These are phyloP conservation scores for Lagenidium sp. DNA, from an alignment of 352 stramenopile species.

Conservation along the genomic window DNA sequence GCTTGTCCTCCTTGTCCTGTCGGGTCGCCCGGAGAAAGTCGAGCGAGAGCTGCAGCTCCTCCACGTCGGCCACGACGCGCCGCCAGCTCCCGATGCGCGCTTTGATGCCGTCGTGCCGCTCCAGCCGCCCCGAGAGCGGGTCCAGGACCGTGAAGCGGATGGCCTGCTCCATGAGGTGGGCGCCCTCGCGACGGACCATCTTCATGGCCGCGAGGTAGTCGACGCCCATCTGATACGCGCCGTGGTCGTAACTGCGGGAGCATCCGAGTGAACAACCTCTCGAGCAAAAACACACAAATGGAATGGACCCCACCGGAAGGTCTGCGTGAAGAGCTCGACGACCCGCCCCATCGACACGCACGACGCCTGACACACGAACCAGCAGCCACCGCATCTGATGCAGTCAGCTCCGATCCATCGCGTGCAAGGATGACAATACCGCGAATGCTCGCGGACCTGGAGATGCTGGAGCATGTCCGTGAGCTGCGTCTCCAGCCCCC, in stretches of 20 bases:
- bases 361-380: too few species aligned
- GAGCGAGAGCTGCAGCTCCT: conserved; percentile 14
- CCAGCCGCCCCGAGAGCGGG: conserved; percentile 39
- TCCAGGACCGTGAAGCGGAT: conserved; percentile 72
- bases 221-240: conserved; percentile 20
- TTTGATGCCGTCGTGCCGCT: conserved; percentile 37
- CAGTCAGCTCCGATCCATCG: too few species aligned
- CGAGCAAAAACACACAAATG: neutral
- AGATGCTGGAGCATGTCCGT: conserved; percentile 46
- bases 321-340: conserved; percentile 45
- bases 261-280: neutral
- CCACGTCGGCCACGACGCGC: conserved; percentile 15
- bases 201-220: conserved; percentile 45
- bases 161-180: conserved; percentile 63
- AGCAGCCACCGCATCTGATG: too few species aligned
- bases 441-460: conserved; percentile 16
- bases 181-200: conserved; percentile 39
- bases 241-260: conserved; percentile 19
- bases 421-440: neutral
- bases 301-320: conserved; percentile 20
- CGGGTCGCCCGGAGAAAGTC: conserved; percentile 24
- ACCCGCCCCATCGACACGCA: conserved; percentile 39
- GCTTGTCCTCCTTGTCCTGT: conserved; percentile 31
- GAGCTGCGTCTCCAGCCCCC: conserved; percentile 34
- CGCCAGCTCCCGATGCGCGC: conserved; percentile 24